These are phyloP conservation scores for Erythrophleum fordii DNA, from an alignment of 306 rosid genomes.

Conservation along the genomic window DNA sequence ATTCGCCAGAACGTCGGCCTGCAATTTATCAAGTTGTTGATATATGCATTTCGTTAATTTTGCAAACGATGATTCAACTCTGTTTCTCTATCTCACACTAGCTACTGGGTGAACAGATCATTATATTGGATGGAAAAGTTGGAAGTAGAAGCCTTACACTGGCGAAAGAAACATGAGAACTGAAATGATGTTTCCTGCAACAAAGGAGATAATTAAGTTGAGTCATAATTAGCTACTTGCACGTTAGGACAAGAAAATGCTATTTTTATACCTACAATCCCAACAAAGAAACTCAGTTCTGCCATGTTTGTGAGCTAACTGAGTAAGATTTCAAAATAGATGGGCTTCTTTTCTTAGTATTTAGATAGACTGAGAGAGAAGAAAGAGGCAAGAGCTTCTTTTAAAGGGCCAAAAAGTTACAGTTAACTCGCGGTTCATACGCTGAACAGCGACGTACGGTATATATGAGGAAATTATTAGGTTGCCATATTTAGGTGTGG, in stretches of 20 bases:
- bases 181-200: constrained; percentile 70
- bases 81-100: too few species aligned
- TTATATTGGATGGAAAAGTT: neutral
- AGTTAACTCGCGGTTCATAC: too few species aligned
- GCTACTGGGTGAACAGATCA: neutral
- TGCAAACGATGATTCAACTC: neutral
- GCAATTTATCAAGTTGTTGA: constrained; percentile 10
- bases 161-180: constrained; percentile 76
- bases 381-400: too few species aligned
- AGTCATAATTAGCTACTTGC: neutral
- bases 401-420: too few species aligned
- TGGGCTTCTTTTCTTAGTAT: too few species aligned
- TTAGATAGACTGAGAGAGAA: too few species aligned
- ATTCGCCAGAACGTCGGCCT: constrained; percentile 63
- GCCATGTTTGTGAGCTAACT: constrained; percentile 41
- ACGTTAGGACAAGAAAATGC: neutral
- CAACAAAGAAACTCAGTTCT: constrained; percentile 51
- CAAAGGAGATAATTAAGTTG: neutral
- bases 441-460: too few species aligned
- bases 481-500: too few species aligned
- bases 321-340: neutral
- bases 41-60: neutral
- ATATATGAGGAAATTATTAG: too few species aligned
- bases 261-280: constrained; percentile 53
- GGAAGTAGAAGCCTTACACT: constrained; percentile 47